Evolutionary conservation across 2,329 filamentous ascomycete genomes (phyloP).

Genomic region (Alternaria sp.): DNA sequence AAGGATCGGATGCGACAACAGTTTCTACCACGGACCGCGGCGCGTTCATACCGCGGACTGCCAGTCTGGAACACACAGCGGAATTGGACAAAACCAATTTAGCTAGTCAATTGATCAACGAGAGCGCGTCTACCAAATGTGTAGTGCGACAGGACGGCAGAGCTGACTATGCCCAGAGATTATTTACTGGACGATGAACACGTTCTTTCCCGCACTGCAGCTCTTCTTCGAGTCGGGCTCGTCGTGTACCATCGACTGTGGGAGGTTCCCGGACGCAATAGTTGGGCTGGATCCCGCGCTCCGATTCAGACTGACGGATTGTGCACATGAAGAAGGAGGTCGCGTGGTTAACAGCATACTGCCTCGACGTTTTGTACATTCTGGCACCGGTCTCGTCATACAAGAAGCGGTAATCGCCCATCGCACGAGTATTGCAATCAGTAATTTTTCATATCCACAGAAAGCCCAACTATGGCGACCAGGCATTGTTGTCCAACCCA

Average conservation of each 20-base stretch:
- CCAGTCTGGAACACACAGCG: conserved; percentile 2
- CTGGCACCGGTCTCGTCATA: conserved; percentile 22
- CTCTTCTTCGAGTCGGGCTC: conserved; percentile 39
- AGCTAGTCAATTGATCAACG: conserved; percentile 21
- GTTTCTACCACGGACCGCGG: conserved; percentile 11
- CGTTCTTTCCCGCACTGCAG: conserved; percentile 38
- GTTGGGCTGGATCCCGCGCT: conserved; percentile 35
- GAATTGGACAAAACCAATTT: conserved; percentile 15
- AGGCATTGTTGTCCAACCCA: not conserved
- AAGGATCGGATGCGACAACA: conserved; percentile 29
- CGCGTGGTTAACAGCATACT: conserved; percentile 19
- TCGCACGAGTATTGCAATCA: conserved; percentile 29
- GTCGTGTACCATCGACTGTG: conserved; percentile 33
- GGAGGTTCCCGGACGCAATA: conserved; percentile 14
- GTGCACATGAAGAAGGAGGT: conserved; percentile 36
- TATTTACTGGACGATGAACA: conserved; percentile 35
- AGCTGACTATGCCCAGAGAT: conserved; percentile 23
- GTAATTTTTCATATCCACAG: not conserved
- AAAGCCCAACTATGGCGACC: not conserved
- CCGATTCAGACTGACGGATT: conserved; percentile 37
- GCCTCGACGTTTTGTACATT: conserved; percentile 17
- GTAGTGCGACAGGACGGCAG: not conserved
- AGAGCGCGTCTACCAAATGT: conserved; percentile 18
- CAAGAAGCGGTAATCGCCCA: conserved; percentile 25
- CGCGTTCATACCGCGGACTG: not conserved